Conservation (phyloP, 1,284 basidiomycete genomes). For the Ceratorhiza oryzae-sativae region DNA sequence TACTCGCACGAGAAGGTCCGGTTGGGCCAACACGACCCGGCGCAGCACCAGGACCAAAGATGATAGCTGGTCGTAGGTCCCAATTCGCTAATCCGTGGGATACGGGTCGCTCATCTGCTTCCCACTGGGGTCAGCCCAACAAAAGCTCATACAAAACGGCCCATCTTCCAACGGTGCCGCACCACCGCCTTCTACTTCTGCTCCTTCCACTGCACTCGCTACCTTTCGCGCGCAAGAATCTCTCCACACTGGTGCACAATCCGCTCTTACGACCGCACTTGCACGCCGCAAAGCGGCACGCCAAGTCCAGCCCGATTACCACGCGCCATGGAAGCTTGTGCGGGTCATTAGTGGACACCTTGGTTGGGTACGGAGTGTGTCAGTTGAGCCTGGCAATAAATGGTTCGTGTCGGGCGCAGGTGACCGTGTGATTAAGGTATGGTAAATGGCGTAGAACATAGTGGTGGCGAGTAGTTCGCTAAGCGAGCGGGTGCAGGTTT, state of each 20-base stretch:
- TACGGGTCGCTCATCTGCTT: background rate
- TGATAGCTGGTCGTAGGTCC: constrained; percentile 72
- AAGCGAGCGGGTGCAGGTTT: constrained; percentile 64
- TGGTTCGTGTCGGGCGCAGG: constrained; percentile 99
- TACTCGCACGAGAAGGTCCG: constrained; percentile 80
- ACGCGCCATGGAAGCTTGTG: constrained; percentile 94
- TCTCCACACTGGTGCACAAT: constrained; percentile 60
- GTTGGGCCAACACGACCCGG: constrained; percentile 78
- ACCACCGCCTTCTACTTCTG: background rate
- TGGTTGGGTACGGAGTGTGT: constrained; percentile 96
- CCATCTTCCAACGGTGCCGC: constrained; percentile 27
- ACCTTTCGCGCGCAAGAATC: constrained; percentile 64
- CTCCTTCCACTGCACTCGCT: constrained; percentile 59
- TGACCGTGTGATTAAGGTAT: constrained; percentile 90
- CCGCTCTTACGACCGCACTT: constrained; percentile 82
- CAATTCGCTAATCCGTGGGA: constrained; percentile 33
- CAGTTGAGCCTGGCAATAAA: constrained; percentile 96
- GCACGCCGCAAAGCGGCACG: constrained; percentile 89
- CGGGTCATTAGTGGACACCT: constrained; percentile 98
- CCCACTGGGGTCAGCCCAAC: constrained; percentile 6
- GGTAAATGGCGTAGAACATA: background rate
- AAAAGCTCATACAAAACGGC: constrained; percentile 44
- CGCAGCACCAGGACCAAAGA: constrained; percentile 61
- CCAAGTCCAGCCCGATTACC: constrained; percentile 92
- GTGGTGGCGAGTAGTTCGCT: background rate